Base-by-base conservation (phyloP, 768 basidiomycete genomes). In the Gymnopilus dilepis region DNA sequence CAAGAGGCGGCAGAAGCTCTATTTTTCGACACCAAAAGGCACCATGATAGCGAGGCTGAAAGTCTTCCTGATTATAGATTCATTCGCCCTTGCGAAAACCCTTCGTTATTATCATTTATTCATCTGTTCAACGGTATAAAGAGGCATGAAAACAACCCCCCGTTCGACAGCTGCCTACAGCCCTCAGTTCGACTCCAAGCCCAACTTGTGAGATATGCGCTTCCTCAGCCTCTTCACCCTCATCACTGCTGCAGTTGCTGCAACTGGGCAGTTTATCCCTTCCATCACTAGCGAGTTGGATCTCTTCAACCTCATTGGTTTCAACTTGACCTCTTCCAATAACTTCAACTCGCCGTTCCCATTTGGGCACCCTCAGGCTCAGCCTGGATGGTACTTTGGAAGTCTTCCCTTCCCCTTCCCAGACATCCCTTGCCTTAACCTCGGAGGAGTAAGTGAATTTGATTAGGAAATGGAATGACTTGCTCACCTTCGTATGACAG, bases 381-480 rank as follows among this genome's bases (percentile, higher is more conserved):
- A 74, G 26, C 80, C 80, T 45, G 80, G 80, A 41, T 82, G 80
- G 80, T 81, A 80, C 69, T 78, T 73, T 33, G 80, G 80, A 1
- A 58, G 66, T 38, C 65, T 73, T 50, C 72, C 75, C 1, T 34
- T 67, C 13, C 65, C 67, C 13, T 74, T 70, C 60, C 71, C 71
- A 4, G 61, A 69, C 3, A 56, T 76, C 41, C 63, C 73, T 37
- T 76, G 74, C 67, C 72, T 79, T 40, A 48, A 62, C 40, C 34
- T 37, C 7, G 34, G 34, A 37, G 76, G 76, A 31, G 77, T 77
- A 58, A 52, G 74, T 65, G 53, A 2, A 37, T 31, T 12, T 19
- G 30, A 26, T 47, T 4, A 21, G 4, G 19, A 22, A 48, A 38
- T 17, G 50, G 8, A 30, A 4, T 41, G 17, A 33, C 15, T 31